phyloP scores from a whole-genome alignment of 2,329 filamentous ascomycete genomes.

The Sporothrix schenckii region DNA sequence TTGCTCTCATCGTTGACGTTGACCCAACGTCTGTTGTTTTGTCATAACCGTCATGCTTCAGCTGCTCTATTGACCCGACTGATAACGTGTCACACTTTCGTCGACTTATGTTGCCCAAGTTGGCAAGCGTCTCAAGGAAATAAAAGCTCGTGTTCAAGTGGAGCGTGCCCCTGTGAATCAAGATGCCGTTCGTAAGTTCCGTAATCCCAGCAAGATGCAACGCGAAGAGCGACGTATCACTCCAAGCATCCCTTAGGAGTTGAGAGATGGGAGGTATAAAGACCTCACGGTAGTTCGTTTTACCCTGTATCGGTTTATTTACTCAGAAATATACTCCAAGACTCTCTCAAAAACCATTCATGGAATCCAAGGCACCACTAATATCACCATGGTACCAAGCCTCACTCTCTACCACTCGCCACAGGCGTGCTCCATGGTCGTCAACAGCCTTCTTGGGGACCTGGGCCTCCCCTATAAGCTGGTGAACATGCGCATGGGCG shows the following conservation, averaged over 20 bases:
- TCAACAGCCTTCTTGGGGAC: background rate
- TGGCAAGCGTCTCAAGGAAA: background rate
- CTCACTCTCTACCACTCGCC: constrained; percentile 6
- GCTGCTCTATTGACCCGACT: no score
- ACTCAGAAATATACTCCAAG: background rate
- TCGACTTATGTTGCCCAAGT: background rate
- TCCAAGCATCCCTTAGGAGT: no score
- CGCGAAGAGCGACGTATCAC: no score
- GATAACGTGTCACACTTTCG: background rate
- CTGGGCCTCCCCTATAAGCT: background rate
- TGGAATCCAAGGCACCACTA: background rate
- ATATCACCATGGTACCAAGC: background rate
- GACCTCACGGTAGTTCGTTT: no score
- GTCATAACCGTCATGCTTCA: no score
- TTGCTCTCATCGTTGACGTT: background rate
- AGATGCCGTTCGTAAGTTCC: background rate
- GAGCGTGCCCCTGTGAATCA: background rate
- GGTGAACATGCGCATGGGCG: background rate
- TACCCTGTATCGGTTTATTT: background rate
- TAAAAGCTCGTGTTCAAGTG: background rate
- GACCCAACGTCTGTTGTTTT: background rate
- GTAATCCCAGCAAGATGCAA: no score
- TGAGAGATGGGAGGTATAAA: no score
- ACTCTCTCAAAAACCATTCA: background rate
- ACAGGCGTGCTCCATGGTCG: constrained; percentile 2